Percentiles rank a stretch among this genome's conserved stretches.
Conservation (phyloP, 257 asterid species). For the Paulownia fortunei region DNA sequence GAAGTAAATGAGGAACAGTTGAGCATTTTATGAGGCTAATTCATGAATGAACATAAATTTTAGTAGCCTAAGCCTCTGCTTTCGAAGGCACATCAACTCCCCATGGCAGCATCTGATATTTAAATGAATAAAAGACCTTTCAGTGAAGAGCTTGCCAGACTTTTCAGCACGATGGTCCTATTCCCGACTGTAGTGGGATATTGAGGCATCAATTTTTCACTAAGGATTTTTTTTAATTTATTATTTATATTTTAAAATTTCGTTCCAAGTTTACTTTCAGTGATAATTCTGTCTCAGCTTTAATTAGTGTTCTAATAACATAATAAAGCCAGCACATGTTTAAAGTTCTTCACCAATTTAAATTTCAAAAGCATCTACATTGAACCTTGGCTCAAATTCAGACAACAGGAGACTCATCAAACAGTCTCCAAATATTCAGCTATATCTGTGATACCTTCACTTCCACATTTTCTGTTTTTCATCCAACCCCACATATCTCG, state of each 20-base stretch:
- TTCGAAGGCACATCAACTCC: background rate
- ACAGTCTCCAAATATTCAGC: background rate
- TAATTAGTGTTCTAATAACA: background rate
- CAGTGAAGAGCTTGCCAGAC: background rate
- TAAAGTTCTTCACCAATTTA: background rate
- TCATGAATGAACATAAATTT: background rate
- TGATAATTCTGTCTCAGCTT: background rate
- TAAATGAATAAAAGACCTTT: background rate
- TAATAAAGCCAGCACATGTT: background rate
- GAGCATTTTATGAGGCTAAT: background rate
- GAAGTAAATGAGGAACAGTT: too few species aligned
- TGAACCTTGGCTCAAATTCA: background rate
- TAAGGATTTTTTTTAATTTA: background rate
- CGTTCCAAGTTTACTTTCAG: background rate
- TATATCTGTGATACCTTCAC: background rate
- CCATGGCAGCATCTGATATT: background rate
- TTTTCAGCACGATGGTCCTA: background rate
- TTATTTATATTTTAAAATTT: background rate
- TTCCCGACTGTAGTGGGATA: background rate
- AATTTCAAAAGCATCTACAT: background rate
- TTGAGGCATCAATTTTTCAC: background rate
- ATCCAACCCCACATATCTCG: background rate
- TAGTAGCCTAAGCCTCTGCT: background rate
- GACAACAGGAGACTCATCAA: background rate
- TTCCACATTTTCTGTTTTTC: background rate